A percentile compares a stretch with the other conserved stretches of the same genome.
These are phyloP conservation scores for Nevesoporus exiguus DNA, from an alignment of 768 basidiomycete genomes.

Conservation along the genomic window DNA sequence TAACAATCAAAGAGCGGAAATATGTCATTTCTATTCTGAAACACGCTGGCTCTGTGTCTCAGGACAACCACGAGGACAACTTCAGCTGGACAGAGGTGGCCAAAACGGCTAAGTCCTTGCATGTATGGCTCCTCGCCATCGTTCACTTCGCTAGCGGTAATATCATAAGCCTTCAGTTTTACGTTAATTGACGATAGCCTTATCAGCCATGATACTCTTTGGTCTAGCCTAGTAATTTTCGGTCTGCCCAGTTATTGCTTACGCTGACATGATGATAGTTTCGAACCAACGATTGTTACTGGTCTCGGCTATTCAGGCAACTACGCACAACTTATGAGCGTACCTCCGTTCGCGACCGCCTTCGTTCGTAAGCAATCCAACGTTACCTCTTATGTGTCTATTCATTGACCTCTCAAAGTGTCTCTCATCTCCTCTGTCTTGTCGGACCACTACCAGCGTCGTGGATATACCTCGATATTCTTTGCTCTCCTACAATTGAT, in stretches of 20 bases:
- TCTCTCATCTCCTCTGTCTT: conserved; percentile 38
- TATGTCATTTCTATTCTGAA: conserved; percentile 36
- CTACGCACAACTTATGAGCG: conserved; percentile 61
- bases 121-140: conserved; percentile 50
- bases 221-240: conserved; percentile 26
- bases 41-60: conserved; percentile 29
- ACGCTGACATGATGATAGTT: conserved; percentile 45
- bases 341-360: conserved; percentile 29
- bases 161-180: not conserved
- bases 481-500: conserved; percentile 41
- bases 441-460: conserved; percentile 52
- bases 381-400: not conserved
- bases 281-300: conserved; percentile 54
- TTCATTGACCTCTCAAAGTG: not conserved
- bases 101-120: conserved; percentile 47
- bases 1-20: conserved; percentile 48
- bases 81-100: conserved; percentile 60
- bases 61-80: conserved; percentile 41
- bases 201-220: conserved; percentile 15
- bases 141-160: conserved; percentile 53
- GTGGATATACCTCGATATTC: conserved; percentile 46
- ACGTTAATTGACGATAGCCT: not conserved
- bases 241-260: conserved; percentile 17
- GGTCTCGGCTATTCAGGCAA: conserved; percentile 54
- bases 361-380: conserved; percentile 31